Base-by-base conservation (phyloP, 768 basidiomycete genomes). In the Tubosaeta sp. region DNA sequence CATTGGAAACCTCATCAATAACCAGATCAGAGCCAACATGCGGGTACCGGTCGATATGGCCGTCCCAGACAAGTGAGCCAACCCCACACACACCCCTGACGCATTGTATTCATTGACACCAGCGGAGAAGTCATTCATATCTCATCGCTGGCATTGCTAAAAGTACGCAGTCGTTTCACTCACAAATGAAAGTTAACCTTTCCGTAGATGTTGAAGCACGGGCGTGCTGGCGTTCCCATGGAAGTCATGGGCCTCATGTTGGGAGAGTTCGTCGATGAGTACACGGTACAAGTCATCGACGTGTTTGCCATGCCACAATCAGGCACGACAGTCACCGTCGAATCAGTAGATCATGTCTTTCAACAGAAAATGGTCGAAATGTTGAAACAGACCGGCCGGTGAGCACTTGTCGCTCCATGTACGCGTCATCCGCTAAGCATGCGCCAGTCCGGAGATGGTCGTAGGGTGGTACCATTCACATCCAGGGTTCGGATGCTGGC, bases 391-490 rank as follows among this genome's bases (percentile, higher is more conserved):
- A 99, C 97, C 0, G 97, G 97, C 56, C 76, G 95, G 93, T 92
- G 60, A 65, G 86, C 70, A 29, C 39, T 56, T 43, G 44, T 52
- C 26, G 60, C 31, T 50, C 43, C 11, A 39, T 45, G 29, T 47
- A 39, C 43, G 39, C 22, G 29, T 13, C 32, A 42, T 48, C 44
- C 46, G 51, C 47, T 43, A 44, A 60, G 42, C 26, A 45, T 48
- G 44, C 6, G 29, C 14, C 53, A 86, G 95, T 61, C 91, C 95
- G 31, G 97, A 98, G 76, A 91, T 88, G 85, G 97, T 98, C 6
- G 97, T 99, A 1, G 97, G 97, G 4, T 99, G 97, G 97, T 99
- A 99, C 66, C 97, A 99, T 72, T 98, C 97, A 35, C 97, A 99
- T 76, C 97, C 97, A 50, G 97, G 97, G 34, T 99, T 98, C 71